A percentile compares a stretch with the other conserved stretches of the same genome.
These are phyloP conservation scores for Escallonia herrerae DNA, from an alignment of 129 eudicot species.

Conservation along the genomic window DNA sequence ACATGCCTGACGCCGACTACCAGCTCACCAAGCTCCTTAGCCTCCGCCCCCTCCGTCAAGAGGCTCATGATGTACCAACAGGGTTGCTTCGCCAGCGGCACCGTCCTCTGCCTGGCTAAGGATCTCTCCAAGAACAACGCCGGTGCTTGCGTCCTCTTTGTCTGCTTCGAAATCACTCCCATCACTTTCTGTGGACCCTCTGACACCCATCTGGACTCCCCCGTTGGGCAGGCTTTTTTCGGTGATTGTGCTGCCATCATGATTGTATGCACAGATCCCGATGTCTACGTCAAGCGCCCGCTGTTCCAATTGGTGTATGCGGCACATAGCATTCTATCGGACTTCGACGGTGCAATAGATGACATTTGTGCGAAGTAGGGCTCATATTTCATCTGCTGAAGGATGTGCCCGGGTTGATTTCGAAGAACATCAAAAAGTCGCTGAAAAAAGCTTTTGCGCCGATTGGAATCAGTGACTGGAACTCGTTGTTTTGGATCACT, in stretches of 20 bases:
- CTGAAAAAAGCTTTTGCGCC: conserved; percentile 39
- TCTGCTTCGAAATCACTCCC: conserved; percentile 45
- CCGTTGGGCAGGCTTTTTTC: no score
- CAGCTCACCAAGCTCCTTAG: conserved; percentile 58
- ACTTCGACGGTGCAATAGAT: conserved; percentile 37
- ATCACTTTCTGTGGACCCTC: conserved; percentile 43
- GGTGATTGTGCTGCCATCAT: conserved; percentile 44
- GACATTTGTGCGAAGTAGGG: conserved; percentile 42
- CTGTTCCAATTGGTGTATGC: conserved; percentile 40
- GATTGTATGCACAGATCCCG: conserved; percentile 40
- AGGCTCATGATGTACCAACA: conserved; percentile 18
- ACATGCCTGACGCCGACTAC: conserved; percentile 56
- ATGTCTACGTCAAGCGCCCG: conserved; percentile 25
- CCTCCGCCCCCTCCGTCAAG: conserved; percentile 44
- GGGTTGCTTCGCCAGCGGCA: conserved; percentile 8
- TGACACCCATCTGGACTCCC: conserved; percentile 50
- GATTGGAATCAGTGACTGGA: conserved; percentile 42
- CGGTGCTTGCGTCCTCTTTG: conserved; percentile 42
- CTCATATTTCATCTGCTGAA: conserved; percentile 33
- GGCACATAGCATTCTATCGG: conserved; percentile 42
- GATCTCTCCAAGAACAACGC: conserved; percentile 55
- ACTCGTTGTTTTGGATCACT: conserved; percentile 58
- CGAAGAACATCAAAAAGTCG: conserved; percentile 35
- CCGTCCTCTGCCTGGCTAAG: conserved; percentile 50
- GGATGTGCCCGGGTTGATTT: conserved; percentile 43